Evolutionary conservation across 306 rosid species (phyloP), one percentile per base, ranked within the genome.

Genomic region (Senna tora): DNA sequence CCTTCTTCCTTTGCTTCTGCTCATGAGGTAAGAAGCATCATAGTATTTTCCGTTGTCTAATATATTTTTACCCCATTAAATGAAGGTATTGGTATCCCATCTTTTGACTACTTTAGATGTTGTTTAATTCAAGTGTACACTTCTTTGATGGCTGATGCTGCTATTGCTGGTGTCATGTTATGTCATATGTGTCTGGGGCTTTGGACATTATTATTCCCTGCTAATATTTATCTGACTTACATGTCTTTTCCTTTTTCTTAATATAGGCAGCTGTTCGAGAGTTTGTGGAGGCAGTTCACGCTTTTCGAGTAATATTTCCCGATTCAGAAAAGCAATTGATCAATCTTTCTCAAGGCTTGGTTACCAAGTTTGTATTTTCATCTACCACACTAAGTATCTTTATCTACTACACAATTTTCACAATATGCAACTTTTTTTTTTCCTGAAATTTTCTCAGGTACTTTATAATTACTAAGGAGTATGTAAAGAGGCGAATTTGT

Each of bases 291-390:
- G 96, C 95, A 59, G 39, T 91, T 66, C 85, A 67, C 75, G 91
- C 96, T 63, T 89, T 87, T 80, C 82, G 81, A 36, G 86, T 81
- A 20, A 91, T 91, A 82, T 89, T 91, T 84, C 90, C 95, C 8
- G 91, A 91, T 85, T 91, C 97, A 67, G 90, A 82, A 54, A 79
- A 62, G 51, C 95, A 91, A 69, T 83, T 89, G 45, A 74, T 82
- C 45, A 74, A 82, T 72, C 83, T 89, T 80, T 87, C 86, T 71
- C 88, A 74, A 72, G 89, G 77, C 39, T 83, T 87, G 69, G 59
- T 91, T 60, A 70, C 88, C 77, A 88, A 79, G 98, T 89, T 74
- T 84, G 88, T 74, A 58, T 67, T 57, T 63, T 65, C 54, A 42
- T 50, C 53, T 61, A 45, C 33, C 71, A 32, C 30, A 15, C 14